Base-by-base conservation (phyloP, 495 filamentous ascomycete genomes). In the Penicillium mononematosum region DNA sequence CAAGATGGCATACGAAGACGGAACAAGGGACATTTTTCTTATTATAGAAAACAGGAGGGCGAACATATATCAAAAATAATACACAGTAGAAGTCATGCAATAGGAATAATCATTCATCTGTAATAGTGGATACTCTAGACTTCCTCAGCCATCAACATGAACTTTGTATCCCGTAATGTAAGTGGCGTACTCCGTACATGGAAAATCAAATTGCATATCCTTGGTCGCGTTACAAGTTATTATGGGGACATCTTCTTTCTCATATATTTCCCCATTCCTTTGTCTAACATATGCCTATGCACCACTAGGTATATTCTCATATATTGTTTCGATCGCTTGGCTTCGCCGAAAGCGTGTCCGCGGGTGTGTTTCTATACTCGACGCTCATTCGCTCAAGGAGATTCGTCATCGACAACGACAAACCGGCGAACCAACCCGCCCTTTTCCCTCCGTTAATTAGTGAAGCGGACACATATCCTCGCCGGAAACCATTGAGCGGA, bases 341-440 rank as follows among this genome's bases (percentile, higher is more conserved):
- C 16, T 45, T 16, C 39, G 41, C 36, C 39, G 46, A 49, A 58
- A 58, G 49, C 61, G 61, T 65, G 67, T 29, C 27, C 27, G 9
- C 27, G 27, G 27, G 27, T 67, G 36, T 53, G 36, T 47, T 55
- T 54, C 62, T 34, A 22, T 66, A 52, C 68, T 71, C 43, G 53
- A 69, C 42, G 54, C 51, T 64, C 58, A 72, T 69, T 73, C 61
- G 73, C 58, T 46, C 64, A 27, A 43, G 46, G 57, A 44, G 66
- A 74, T 72, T 76, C 73, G 70, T 76, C 73, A 74, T 73, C 73
- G 36, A 20, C 73, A 74, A 72, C 73, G 36, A 20, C 49, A 44
- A 60, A 50, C 46, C 56, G 53, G 50, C 55, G 20, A 55, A 29
- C 45, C 29, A 57, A 47, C 43, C 31, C 45, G 27, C 31, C 49